A percentile compares a stretch with the other conserved stretches of the same genome.
Conservation (phyloP, 495 filamentous ascomycete species). For the Neurospora sp. region DNA sequence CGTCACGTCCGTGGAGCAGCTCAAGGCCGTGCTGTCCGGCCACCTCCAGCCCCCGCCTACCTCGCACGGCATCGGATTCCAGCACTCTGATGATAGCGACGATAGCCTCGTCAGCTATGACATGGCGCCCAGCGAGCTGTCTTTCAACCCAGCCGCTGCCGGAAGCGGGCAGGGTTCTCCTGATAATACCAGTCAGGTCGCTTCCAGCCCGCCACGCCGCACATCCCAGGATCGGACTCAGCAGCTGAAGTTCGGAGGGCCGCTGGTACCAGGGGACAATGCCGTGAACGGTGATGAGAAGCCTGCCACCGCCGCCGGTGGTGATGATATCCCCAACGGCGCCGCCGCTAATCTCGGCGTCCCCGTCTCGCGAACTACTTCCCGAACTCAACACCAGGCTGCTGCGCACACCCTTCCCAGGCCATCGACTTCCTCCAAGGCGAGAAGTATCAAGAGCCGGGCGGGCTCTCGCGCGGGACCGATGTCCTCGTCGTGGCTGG, state of each 20-base stretch:
- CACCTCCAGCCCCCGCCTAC: constrained; percentile 24
- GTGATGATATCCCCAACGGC: constrained; percentile 19
- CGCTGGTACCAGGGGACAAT: constrained; percentile 16
- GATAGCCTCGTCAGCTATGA: constrained; percentile 53
- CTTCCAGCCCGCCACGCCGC: neutral
- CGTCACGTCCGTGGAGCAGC: constrained; percentile 76
- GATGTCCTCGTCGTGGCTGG: constrained; percentile 23
- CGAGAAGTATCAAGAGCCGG: constrained; percentile 30
- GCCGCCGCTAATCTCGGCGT: constrained; percentile 1
- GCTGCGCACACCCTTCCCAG: constrained; percentile 12
- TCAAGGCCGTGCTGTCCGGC: constrained; percentile 63
- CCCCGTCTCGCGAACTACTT: neutral
- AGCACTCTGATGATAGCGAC: constrained; percentile 35
- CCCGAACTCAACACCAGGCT: constrained; percentile 1
- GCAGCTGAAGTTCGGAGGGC: constrained; percentile 24
- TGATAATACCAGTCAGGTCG: neutral
- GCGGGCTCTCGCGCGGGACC: constrained; percentile 20
- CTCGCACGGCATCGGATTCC: constrained; percentile 14
- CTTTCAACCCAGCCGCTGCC: constrained; percentile 32
- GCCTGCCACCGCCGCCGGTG: neutral
- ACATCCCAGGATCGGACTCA: constrained; percentile 4
- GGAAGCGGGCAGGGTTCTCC: constrained; percentile 1
- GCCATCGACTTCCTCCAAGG: constrained; percentile 16
- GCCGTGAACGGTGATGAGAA: neutral
- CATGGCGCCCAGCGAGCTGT: constrained; percentile 42